Conservation (phyloP, 805 yeast genomes). For the Kodamaea nitidulidarum region DNA sequence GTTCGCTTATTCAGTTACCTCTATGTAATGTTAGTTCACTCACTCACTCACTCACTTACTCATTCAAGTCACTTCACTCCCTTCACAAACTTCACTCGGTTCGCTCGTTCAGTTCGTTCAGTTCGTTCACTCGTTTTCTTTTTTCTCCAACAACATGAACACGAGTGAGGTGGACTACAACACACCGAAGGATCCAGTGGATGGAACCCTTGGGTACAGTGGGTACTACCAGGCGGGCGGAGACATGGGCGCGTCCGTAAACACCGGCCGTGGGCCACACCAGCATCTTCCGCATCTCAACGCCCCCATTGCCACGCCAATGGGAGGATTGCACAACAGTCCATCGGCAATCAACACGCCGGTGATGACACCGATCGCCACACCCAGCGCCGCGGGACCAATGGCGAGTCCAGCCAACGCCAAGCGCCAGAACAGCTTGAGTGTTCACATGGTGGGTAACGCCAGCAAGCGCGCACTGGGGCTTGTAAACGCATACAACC, state of each 20-base stretch:
- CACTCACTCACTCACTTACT: too few species aligned
- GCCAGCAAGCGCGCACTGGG: slow-evolving; percentile 35
- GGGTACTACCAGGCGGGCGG: background rate
- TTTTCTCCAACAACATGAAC: slow-evolving; percentile 4
- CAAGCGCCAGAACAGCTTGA: slow-evolving; percentile 39
- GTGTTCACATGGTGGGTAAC: slow-evolving; percentile 28
- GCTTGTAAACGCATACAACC: slow-evolving; percentile 9
- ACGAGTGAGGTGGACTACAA: slow-evolving; percentile 1
- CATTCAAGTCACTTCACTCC: too few species aligned
- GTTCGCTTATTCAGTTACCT: too few species aligned
- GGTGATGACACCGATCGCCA: background rate
- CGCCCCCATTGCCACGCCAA: background rate
- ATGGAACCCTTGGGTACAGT: background rate
- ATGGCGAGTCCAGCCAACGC: slow-evolving; percentile 1
- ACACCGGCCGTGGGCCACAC: background rate
- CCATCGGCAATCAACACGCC: background rate
- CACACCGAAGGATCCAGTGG: slow-evolving; percentile 1
- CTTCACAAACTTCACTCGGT: too few species aligned
- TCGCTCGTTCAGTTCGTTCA: too few species aligned
- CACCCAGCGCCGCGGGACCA: background rate
- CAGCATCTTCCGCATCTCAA: slow-evolving; percentile 2
- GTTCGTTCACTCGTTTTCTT: background rate
- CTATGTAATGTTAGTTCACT: too few species aligned
- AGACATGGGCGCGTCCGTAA: background rate
- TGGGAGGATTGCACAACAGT: slow-evolving; percentile 1